Evolutionary conservation across 2,329 filamentous ascomycete species (phyloP).

Genomic region (Endoconidiophora polonica): DNA sequence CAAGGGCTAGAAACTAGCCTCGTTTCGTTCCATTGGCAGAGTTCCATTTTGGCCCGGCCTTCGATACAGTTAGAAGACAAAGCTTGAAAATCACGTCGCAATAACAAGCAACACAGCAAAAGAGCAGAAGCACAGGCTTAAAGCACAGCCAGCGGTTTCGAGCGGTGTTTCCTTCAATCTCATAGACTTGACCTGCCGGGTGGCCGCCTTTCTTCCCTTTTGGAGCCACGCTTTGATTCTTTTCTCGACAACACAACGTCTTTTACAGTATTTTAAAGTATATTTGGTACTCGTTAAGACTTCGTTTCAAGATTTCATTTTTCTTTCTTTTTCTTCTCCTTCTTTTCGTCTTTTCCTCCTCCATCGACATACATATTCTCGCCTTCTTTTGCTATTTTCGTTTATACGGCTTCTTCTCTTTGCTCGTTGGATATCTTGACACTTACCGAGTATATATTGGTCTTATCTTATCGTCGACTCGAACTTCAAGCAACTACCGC

Average conservation of each 20-base stretch:
- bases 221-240: too few species aligned
- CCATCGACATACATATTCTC: background rate
- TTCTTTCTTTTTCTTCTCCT: constrained; percentile 2
- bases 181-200: background rate
- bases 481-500: constrained; percentile 1
- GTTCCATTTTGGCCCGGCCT: constrained; percentile 4
- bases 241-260: too few species aligned
- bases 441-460: background rate
- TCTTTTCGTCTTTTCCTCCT: background rate
- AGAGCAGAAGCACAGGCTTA: too few species aligned
- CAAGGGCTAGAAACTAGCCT: constrained; percentile 13
- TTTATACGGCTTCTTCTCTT: background rate
- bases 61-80: background rate
- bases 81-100: too few species aligned
- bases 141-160: too few species aligned
- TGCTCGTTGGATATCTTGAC: background rate
- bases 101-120: too few species aligned
- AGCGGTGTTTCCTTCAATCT: constrained; percentile 3
- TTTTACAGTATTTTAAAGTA: background rate
- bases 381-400: background rate
- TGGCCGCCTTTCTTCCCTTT: background rate
- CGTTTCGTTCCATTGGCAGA: constrained; percentile 11
- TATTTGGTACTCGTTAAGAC: background rate
- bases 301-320: constrained; percentile 3
- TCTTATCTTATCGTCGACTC: constrained; percentile 3